phyloP scores from a whole-genome alignment of 768 basidiomycete species.

The Auricularia sp. region DNA sequence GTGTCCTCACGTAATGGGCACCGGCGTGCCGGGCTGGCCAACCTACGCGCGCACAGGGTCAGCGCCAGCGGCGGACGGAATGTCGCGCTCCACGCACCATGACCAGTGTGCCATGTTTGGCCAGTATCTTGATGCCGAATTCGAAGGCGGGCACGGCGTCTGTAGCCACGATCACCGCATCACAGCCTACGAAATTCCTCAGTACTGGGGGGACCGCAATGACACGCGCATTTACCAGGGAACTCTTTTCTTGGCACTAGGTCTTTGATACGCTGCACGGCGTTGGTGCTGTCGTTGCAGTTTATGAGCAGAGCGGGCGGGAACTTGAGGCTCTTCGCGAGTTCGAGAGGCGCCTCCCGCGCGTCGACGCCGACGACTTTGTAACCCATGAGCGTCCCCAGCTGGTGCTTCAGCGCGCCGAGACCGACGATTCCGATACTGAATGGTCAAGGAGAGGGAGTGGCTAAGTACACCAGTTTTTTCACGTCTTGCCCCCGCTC shows the following conservation, averaged over 20 bases:
- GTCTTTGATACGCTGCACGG: not conserved
- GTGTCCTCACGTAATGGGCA: conserved; percentile 1
- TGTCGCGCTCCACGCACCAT: not conserved
- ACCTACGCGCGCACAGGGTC: not conserved
- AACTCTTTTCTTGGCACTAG: not conserved
- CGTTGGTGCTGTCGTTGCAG: not conserved
- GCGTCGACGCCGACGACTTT: conserved; percentile 12
- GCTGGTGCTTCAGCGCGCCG: conserved; percentile 7
- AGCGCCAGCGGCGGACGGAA: not conserved
- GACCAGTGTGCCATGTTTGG: conserved; percentile 12
- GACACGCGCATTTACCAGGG: not conserved
- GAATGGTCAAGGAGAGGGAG: too few species aligned
- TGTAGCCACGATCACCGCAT: conserved; percentile 12
- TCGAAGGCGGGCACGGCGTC: conserved; percentile 11
- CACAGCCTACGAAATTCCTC: conserved; percentile 2
- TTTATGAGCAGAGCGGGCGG: conserved; percentile 11
- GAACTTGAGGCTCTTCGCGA: conserved; percentile 9
- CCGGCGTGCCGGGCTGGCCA: conserved; percentile 8
- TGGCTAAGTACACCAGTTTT: too few species aligned
- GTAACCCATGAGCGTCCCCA: conserved; percentile 12
- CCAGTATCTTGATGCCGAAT: conserved; percentile 9
- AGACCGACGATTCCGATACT: conserved; percentile 6
- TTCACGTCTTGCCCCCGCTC: too few species aligned
- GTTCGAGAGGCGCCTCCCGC: conserved; percentile 11
- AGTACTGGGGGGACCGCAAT: not conserved